Percentiles rank a stretch among this genome's conserved stretches.
Evolutionary conservation across 208 protist genomes (phyloP).

Genomic region (Naegleria fowleri): DNA sequence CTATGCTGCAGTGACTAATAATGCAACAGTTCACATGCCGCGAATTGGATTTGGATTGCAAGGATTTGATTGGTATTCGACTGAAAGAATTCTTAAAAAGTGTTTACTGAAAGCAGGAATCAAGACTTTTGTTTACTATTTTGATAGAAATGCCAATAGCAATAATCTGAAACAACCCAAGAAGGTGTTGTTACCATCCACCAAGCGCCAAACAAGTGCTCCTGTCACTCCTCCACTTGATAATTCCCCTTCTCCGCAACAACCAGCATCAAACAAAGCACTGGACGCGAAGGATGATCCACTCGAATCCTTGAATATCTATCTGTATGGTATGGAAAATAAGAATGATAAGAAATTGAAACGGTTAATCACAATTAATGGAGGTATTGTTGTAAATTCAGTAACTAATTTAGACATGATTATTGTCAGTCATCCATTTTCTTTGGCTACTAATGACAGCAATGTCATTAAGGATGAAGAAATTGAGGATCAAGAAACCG

Average conservation of each 20-base stretch:
- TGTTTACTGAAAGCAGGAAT: neutral
- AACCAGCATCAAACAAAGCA: neutral
- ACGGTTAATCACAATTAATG: neutral
- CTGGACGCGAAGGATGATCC: neutral
- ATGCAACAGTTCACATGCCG: neutral
- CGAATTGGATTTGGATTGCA: slow-evolving; percentile 8
- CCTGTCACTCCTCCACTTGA: neutral
- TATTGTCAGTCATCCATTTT: neutral
- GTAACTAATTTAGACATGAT: neutral
- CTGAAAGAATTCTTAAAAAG: slow-evolving; percentile 10
- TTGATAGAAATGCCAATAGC: neutral
- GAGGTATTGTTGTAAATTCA: neutral
- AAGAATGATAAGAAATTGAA: neutral
- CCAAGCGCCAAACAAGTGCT: neutral
- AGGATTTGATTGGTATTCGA: slow-evolving; percentile 8
- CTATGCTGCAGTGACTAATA: neutral
- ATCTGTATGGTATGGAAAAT: neutral
- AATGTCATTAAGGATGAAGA: neutral
- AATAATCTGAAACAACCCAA: neutral
- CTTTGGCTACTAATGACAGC: neutral
- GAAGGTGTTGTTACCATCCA: neutral
- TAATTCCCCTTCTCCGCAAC: neutral
- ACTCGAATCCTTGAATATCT: neutral
- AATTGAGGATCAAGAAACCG: neutral
- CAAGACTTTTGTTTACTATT: neutral